Evolutionary conservation across 2,329 filamentous ascomycete genomes (phyloP).

Genomic region (Ilyonectria robusta): DNA sequence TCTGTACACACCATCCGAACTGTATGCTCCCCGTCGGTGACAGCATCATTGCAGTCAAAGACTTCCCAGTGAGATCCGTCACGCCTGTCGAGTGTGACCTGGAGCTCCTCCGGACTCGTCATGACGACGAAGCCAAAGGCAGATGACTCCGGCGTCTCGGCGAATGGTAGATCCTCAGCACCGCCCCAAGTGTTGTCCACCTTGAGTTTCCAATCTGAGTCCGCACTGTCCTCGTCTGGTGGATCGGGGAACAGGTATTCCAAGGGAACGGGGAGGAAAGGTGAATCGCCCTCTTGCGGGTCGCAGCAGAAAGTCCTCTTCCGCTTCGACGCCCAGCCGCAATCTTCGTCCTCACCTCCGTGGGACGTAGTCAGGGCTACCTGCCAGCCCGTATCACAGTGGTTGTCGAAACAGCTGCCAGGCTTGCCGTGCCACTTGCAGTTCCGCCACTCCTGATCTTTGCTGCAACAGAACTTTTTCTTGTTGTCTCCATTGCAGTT

Average conservation of each 20-base stretch:
- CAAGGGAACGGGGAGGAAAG: constrained; percentile 55
- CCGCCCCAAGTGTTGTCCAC: constrained; percentile 47
- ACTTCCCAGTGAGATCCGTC: constrained; percentile 63
- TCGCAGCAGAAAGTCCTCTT: constrained; percentile 52
- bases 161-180: constrained; percentile 24
- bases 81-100: constrained; percentile 55
- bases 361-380: constrained; percentile 44
- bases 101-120: constrained; percentile 50
- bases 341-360: constrained; percentile 42
- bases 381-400: constrained; percentile 45
- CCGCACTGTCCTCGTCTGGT: constrained; percentile 47
- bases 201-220: constrained; percentile 50
- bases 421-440: constrained; percentile 54
- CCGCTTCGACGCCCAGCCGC: constrained; percentile 40
- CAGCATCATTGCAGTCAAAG: constrained; percentile 52
- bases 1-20: constrained; percentile 57
- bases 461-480: constrained; percentile 47
- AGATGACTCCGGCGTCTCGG: constrained; percentile 47
- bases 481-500: constrained; percentile 35
- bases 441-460: constrained; percentile 48
- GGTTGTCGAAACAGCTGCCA: constrained; percentile 52
- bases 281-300: constrained; percentile 40
- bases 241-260: constrained; percentile 54
- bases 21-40: constrained; percentile 50
- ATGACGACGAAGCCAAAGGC: constrained; percentile 53